Base-by-base conservation (phyloP, 331 rosid genomes). In the Cydonia oblonga region DNA sequence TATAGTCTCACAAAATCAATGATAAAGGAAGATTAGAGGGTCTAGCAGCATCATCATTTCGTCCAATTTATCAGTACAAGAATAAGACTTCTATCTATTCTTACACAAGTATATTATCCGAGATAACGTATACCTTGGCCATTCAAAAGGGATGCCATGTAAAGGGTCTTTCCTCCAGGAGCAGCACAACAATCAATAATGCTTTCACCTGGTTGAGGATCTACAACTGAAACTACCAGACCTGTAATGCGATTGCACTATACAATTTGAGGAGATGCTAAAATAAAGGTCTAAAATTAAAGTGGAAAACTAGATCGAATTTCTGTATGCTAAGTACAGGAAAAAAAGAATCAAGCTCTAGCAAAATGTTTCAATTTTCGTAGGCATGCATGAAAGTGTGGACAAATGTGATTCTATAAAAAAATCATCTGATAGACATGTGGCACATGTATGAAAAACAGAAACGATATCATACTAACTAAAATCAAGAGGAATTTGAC, bases 161-260 rank as follows among this genome's bases (percentile, higher is more conserved):
- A 85, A 78, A 92, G 86, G 53, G 92, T 87, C 71, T 92, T 89
- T 72, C 97, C 97, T 77, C 97, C 97, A 49, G 97, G 97, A 82
- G 97, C 97, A 75, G 97, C 97, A 84, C 97, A 89, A 61, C 97
- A 89, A 75, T 89, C 97, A 57, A 92, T 29, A n/a, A 92, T 82
- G 54, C 78, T 81, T 44, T 92, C 96, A 40, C 93, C 96, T 0
- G 84, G 89, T 77, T 87, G 96, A 78, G 97, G 93, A 86, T 92
- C 85, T 64, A 89, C 89, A 62, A 87, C 76, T 57, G 93, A 87
- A 72, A 92, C 93, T 52, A 89, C 69, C 15, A 89, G 76, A 69
- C 97, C 97, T 92, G 89, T 63, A 84, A 76, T 9, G 22, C 85
- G 79, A 75, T 64, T 76, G 78, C 20, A 46, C 64, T 19, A 14